Conservation (phyloP, 208 protist genomes). For the Spironucleus salmonicida region DNA sequence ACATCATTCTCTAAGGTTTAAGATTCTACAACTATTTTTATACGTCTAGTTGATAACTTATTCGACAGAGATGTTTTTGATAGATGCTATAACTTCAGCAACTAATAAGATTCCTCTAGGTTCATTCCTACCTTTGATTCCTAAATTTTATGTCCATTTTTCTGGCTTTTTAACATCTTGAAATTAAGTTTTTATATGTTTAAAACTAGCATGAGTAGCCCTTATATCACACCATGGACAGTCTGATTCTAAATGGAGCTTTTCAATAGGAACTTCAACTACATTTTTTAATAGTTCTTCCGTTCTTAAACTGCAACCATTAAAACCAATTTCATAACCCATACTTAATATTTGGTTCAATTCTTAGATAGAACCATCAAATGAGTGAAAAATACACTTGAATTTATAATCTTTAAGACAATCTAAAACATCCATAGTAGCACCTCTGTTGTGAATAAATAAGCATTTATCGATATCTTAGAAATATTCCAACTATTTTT, state of each 20-base stretch:
- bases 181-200: too few relatives aligned
- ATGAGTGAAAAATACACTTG: slow-evolving; percentile 13
- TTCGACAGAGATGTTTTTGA: too few relatives aligned
- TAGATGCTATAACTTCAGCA: too few relatives aligned
- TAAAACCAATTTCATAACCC: neutral
- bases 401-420: neutral
- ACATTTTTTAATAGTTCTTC: neutral
- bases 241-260: slow-evolving; percentile 10
- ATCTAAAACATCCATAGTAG: neutral
- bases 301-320: slow-evolving; percentile 5
- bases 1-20: too few relatives aligned
- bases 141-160: too few relatives aligned
- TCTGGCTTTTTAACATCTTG: too few relatives aligned
- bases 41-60: too few relatives aligned
- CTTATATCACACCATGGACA: slow-evolving; percentile 17
- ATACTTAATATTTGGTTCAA: neutral
- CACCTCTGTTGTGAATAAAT: slow-evolving; percentile 6
- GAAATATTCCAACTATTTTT: neutral
- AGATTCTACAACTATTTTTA: too few relatives aligned
- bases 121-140: too few relatives aligned
- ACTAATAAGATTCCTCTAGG: too few relatives aligned
- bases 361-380: neutral
- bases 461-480: neutral
- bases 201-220: slow-evolving; percentile 1
- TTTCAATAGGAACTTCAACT: neutral